Base-by-base conservation (phyloP, 495 filamentous ascomycete species). In the Aspergillus sclerotioniger region DNA sequence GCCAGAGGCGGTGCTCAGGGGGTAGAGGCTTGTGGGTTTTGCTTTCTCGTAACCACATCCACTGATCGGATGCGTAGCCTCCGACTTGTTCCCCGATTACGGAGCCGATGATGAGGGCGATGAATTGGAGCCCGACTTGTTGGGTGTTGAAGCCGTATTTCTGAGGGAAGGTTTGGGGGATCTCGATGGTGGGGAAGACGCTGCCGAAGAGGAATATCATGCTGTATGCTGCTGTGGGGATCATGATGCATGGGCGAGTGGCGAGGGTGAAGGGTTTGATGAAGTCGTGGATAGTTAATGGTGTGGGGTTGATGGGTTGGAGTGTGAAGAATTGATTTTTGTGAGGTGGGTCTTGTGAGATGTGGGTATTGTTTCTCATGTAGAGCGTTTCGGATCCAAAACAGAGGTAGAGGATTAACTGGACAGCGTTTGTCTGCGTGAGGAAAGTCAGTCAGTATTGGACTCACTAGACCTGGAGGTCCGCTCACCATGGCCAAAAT, bases 311-410 rank as follows among this genome's bases (percentile, higher is more conserved):
- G 52, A 83, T 79, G 37, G 37, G 37, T 35, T 75, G 61, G 58
- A 84, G 65, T 13, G 57, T 68, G 56, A 80, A 57, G 58, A 80
- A 80, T 57, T 76, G 62, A 17, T 64, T 65, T 47, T 72, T 72
- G 59, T 70, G 72, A 20, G 20, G 55, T 8, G 72, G 67, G 7
- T 60, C 55, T 9, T 57, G 20, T 17, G 60, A 59, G n/a, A 61
- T 58, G 15, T 59, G 58, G 41, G 62, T 53, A 29, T 59, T 61
- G 5, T 41, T 41, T 41, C 37, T 13, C 20, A 84, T 61, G 60
- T 81, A 84, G 44, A 75, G 79, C 13, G 82, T 81, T 62, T 85
- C 82, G 0, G 80, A 77, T 29, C 79, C 77, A n/a, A 84, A 67
- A 72, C 84, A 77, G 31, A 83, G 53, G 51, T 78, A 84, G 33